Conservation (phyloP, 129 eudicot species). For the Lactuca saligna region DNA sequence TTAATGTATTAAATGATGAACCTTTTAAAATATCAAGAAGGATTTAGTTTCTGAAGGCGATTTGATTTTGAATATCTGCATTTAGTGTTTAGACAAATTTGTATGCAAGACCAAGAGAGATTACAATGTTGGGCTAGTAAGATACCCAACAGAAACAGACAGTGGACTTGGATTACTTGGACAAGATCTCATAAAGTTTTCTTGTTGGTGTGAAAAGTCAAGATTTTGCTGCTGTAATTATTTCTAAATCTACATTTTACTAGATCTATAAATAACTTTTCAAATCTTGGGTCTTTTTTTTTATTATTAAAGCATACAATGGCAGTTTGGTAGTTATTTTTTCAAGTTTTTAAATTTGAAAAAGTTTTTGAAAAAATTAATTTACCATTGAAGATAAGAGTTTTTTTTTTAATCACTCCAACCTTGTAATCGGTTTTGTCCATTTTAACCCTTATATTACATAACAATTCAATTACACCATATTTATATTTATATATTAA, state of each 20-base stretch:
- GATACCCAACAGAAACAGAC: conserved; percentile 24
- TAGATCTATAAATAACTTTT: no score
- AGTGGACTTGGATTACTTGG: conserved; percentile 11
- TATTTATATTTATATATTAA: no score
- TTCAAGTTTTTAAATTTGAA: no score
- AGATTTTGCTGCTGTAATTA: conserved; percentile 10
- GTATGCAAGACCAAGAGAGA: conserved; percentile 18
- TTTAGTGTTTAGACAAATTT: neutral
- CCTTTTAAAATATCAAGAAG: neutral
- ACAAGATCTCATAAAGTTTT: conserved; percentile 15
- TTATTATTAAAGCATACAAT: no score
- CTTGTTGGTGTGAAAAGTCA: conserved; percentile 4
- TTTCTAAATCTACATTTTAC: neutral
- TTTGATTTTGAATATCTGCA: neutral
- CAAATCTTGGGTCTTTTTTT: neutral
- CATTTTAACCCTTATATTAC: no score
- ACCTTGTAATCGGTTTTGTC: no score
- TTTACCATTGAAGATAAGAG: no score
- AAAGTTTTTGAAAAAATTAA: no score
- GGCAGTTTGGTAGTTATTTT: no score
- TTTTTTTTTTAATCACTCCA: no score
- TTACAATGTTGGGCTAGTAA: conserved; percentile 26
- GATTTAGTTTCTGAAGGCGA: neutral
- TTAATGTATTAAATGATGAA: neutral
- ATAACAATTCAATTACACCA: no score